Evolutionary conservation across 495 filamentous ascomycete species (phyloP), one percentile per base, ranked within the genome.

Genomic region (Penicillium riverlandense): DNA sequence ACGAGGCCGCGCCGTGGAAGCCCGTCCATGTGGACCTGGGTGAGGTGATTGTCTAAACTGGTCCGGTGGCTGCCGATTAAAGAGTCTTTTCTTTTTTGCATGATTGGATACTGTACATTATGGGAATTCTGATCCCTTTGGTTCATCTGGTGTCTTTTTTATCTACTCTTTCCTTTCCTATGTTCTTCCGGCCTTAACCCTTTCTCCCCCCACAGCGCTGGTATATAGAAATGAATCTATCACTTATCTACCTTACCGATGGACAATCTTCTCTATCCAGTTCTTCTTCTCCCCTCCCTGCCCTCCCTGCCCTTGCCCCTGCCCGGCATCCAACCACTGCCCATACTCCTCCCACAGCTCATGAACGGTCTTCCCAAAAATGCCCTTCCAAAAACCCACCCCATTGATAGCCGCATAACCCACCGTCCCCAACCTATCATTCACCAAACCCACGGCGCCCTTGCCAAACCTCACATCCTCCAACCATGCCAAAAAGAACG

Each of bases 21-120:
- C 85, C 90, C n/a, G 79, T 79, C 15, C 72, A 91, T 59, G 78
- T 98, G 47, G 92, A 98, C 72, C 72, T 83, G 51, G 92, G 92
- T 30, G 92, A 98, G 73, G 78, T 97, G 45, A 75, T 95, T 66
- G 80, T 81, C 50, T 91, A 74, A 72, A 48, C 6, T 22, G 22
- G 22, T 22, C 22, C 4, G 22, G 22, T 22, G 44, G 48, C 49
- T 49, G 51, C 38, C 43, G 45, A 45, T 35, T 46, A 57, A 58
- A 55, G 47, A 49, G 49, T 43, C 44, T 48, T 44, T 16, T 52
- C 48, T 47, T 48, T 53, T 55, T 48, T 63, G 48, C 53, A 65
- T 64, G 61, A 62, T 54, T 51, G 57, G 62, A 57, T 56, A 56
- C 56, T 70, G 67, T 70, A 70, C 59, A 70, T 54, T 70, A 70